Base-by-base conservation (phyloP, 805 yeast species). In the Cyberlindnera americana region DNA sequence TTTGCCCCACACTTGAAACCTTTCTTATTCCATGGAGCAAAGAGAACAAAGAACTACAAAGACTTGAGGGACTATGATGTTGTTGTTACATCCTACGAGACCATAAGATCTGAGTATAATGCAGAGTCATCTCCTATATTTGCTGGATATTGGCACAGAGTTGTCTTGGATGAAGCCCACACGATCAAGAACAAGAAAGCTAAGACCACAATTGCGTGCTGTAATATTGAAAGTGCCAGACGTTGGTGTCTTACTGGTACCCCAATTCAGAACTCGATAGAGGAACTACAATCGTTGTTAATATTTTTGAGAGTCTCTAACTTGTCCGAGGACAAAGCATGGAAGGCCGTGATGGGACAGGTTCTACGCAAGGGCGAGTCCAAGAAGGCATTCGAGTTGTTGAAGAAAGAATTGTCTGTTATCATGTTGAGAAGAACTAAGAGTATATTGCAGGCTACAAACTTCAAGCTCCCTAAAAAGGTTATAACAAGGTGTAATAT, bases 211-310 rank as follows among this genome's bases (percentile, higher is more conserved):
- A 61, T 54, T 30, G 81, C 81, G 0, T 65, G 73, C 43, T 64
- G 62, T 32, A 55, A 60, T 6, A 39, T 81, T 7, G 53, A 64
- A 19, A 57, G 75, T 17, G 39, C 50, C 1, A 68, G 70, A 39
- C 62, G 82, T 33, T 78, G 83, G 81, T 70, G 77, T 21, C 61
- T 79, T 5, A 76, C 83, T 2, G 86, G 86, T 38, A 79, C 86
- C 0, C 86, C 85, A 0, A 57, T 80, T 28, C 85, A 79, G 56
- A 79, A 79, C 47, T 65, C 62, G 26, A 61, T 75, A 35, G 70
- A 63, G 32, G 86, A 80, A 37, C 55, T 79, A 13, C 73, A 68
- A 47, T 67, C 83, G 1, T 55, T 77, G 17, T 58, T 80, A 26
- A 46, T 59, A 19, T 79, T 73, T 49, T 47, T 68, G 26, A 57